Percentiles rank a stretch among this genome's conserved stretches.
phyloP scores from a whole-genome alignment of 2,329 filamentous ascomycete genomes.

The Colletotrichum plurivorum region DNA sequence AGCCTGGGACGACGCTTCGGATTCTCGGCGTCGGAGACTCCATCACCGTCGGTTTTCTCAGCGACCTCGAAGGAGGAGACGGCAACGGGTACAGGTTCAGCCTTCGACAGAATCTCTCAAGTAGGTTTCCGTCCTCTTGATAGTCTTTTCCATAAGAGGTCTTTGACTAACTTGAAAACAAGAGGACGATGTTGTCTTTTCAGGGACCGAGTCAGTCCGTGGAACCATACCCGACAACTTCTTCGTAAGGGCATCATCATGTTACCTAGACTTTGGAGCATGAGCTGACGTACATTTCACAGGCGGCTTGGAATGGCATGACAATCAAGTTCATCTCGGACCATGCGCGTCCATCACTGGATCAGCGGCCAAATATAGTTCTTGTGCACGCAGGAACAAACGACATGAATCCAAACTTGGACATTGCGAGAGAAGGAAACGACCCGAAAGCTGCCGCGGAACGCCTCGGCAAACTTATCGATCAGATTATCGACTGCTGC shows the following conservation, averaged over 20 bases:
- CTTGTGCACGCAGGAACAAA: conserved; percentile 55
- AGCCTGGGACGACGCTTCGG: conserved; percentile 49
- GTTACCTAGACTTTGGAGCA: no score
- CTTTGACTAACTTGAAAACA: not conserved
- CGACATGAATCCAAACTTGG: conserved; percentile 50
- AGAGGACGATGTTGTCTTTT: conserved; percentile 49
- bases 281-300: no score
- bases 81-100: conserved; percentile 53
- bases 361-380: conserved; percentile 52
- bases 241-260: conserved; percentile 46
- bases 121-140: conserved; percentile 40
- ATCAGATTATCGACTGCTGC: conserved; percentile 48
- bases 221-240: conserved; percentile 50
- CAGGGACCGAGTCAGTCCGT: conserved; percentile 45
- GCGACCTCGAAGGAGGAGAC: conserved; percentile 46
- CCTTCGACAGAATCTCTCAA: conserved; percentile 47
- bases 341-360: conserved; percentile 48
- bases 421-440: conserved; percentile 49
- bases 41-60: conserved; percentile 50
- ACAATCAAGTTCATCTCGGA: conserved; percentile 54
- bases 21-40: conserved; percentile 56
- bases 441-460: conserved; percentile 47
- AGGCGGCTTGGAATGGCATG: conserved; percentile 54
- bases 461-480: conserved; percentile 51
- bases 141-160: not conserved